These are phyloP conservation scores for Oldenlandia corymbosa DNA, from an alignment of 257 asterid species.

Conservation along the genomic window DNA sequence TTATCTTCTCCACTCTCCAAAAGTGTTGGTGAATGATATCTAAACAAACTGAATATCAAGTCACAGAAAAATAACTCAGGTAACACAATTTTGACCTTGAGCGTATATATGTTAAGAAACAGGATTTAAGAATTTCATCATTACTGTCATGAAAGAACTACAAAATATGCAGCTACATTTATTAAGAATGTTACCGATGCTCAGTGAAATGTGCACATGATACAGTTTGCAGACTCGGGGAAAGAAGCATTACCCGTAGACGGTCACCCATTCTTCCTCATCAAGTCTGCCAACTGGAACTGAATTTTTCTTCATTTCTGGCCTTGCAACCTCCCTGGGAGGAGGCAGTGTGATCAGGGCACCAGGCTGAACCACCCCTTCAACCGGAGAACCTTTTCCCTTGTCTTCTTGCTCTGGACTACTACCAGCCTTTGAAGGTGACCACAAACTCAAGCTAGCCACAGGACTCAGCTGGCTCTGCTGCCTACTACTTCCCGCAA, in stretches of 20 bases:
- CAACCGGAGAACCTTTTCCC: conserved; percentile 92
- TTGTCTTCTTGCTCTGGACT: conserved; percentile 75
- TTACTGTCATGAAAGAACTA: not conserved
- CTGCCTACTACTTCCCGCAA: conserved; percentile 52
- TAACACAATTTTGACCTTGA: not conserved
- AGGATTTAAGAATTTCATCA: not conserved
- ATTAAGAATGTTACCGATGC: not conserved
- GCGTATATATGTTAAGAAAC: too few relatives aligned
- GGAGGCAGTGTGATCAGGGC: conserved; percentile 85
- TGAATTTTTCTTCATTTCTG: conserved; percentile 68
- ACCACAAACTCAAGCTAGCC: conserved; percentile 74
- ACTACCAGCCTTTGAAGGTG: conserved; percentile 64
- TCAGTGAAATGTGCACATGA: not conserved
- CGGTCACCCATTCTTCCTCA: conserved; percentile 97
- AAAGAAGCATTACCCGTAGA: conserved; percentile 61
- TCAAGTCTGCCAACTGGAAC: conserved; percentile 61
- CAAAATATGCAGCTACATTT: not conserved
- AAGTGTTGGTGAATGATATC: not conserved
- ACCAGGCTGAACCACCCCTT: conserved; percentile 83
- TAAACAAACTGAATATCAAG: not conserved
- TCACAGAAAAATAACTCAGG: not conserved
- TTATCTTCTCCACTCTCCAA: not conserved
- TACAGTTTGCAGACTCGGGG: not conserved
- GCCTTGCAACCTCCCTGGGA: conserved; percentile 96
- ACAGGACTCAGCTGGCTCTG: conserved; percentile 56